Base-by-base conservation (phyloP, 2,329 filamentous ascomycete genomes). In the Talaromyces sp. region DNA sequence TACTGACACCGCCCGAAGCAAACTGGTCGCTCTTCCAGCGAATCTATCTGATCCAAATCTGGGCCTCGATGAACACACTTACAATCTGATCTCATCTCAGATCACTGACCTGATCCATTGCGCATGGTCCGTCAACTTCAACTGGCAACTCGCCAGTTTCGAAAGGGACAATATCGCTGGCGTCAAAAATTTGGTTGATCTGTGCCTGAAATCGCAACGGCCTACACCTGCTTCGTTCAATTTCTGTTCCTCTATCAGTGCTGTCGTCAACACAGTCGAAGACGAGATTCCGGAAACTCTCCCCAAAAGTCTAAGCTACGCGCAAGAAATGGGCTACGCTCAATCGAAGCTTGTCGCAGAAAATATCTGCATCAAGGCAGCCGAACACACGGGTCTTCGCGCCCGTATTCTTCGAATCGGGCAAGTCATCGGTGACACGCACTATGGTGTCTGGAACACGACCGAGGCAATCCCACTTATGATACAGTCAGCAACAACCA, bases 121-220 rank as follows among this genome's bases (percentile, higher is more conserved):
- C 8, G 87, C 87, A 22, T 89, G 87, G 87, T 80, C 84, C 1
- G 87, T 89, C 19, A 89, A 89, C 73, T 89, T 89, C 77, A 83
- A 82, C 31, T 78, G 87, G 62, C 80, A 82, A 3, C 77, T 89
- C 1, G 75, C 74, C 45, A 85, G 82, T 66, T 89, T 89, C 69
- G 81, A 81, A 57, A 78, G 79, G 45, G 82, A 85, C 22, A 83
- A 83, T 68, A 82, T 88, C 37, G 75, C 78, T 3, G 82, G 80
- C 33, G 74, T 85, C 11, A 75, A 74, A 10, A 81, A 86, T 67
- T 69, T 78, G 13, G 74, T 80, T 47, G 70, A 76, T 60, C 70
- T 81, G 15, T 78, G 75, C 54, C 73, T 81, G 0, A 71, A 70
- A 47, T 68, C 73, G 2, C 68, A 72, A 25, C 66, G 72, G 9